Evolutionary conservation across 2,329 filamentous ascomycete species (phyloP).

Genomic region (Cadophora luteo-olivacea): DNA sequence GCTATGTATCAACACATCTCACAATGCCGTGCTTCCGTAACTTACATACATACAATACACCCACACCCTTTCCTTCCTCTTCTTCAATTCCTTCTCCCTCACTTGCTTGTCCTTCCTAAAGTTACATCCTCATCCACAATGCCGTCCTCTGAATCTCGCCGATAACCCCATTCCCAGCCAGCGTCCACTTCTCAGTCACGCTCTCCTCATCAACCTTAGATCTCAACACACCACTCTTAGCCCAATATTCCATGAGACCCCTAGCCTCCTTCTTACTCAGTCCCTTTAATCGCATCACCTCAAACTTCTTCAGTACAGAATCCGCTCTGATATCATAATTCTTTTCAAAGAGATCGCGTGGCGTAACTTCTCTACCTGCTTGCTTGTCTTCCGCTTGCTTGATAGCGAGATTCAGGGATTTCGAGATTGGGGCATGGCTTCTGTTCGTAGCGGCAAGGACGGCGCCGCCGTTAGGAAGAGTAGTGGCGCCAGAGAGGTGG

Average conservation of each 20-base stretch:
- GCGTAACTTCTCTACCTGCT: conserved; percentile 46
- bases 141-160: conserved; percentile 82
- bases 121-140: conserved; percentile 48
- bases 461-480: conserved; percentile 75
- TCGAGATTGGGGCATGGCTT: conserved; percentile 70
- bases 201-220: conserved; percentile 71
- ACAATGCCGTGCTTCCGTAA: conserved; percentile 5
- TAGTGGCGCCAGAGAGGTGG: conserved; percentile 66
- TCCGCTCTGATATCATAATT: conserved; percentile 65
- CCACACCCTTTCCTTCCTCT: background rate
- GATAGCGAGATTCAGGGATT: conserved; percentile 73
- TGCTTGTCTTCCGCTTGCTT: conserved; percentile 52
- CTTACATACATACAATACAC: conserved; percentile 24
- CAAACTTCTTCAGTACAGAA: conserved; percentile 56
- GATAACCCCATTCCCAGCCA: conserved; percentile 81
- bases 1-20: conserved; percentile 22
- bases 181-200: conserved; percentile 82
- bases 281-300: conserved; percentile 66
- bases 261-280: conserved; percentile 76
- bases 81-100: background rate
- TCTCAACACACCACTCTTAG: conserved; percentile 80
- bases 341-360: conserved; percentile 59
- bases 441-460: conserved; percentile 76
- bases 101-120: background rate
- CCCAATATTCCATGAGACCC: conserved; percentile 91